Percentiles rank a stretch among this genome's conserved stretches.
phyloP scores from a whole-genome alignment of 768 basidiomycete genomes.

The Pulveroboletus sp. region DNA sequence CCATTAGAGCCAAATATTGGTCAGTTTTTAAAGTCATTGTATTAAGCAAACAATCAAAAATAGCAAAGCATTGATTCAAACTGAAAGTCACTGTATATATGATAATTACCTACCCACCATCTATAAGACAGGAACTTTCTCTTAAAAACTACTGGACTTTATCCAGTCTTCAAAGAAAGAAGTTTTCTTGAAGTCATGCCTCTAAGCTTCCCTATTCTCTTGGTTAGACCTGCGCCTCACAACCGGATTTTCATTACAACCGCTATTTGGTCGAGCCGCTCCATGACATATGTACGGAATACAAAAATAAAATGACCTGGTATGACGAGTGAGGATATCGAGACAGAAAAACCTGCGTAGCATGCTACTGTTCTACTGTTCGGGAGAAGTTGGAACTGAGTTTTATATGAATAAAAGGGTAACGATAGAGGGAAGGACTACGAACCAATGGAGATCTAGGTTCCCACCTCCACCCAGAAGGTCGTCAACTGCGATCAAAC shows the following conservation, averaged over 20 bases:
- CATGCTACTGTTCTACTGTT: not conserved
- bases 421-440: not conserved
- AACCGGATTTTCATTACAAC: no score
- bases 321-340: not conserved
- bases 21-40: no score
- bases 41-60: no score
- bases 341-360: not conserved
- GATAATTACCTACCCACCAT: no score
- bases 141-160: no score
- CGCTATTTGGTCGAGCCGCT: not conserved
- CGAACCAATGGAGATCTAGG: not conserved
- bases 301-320: not conserved
- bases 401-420: not conserved
- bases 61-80: no score
- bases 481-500: not conserved
- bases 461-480: not conserved
- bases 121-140: no score
- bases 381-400: not conserved
- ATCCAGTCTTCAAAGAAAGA: no score
- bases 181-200: no score
- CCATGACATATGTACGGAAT: not conserved
- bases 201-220: not conserved
- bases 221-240: no score
- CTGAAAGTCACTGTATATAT: no score
- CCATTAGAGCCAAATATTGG: no score